These are phyloP conservation scores for Infundibulicybe gibba DNA, from an alignment of 768 basidiomycete genomes.

Conservation along the genomic window DNA sequence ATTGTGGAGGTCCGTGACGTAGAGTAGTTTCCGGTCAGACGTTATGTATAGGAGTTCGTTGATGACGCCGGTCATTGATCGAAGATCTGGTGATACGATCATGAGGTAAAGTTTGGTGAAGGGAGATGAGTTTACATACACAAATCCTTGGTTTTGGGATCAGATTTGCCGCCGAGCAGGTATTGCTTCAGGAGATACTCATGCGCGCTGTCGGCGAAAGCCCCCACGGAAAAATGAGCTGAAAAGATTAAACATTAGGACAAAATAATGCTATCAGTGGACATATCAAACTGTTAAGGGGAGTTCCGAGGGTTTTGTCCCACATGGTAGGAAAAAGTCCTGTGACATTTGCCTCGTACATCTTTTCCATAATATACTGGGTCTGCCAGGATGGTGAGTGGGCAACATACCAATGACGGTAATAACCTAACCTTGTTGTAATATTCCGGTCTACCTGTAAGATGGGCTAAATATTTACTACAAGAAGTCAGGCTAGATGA, in stretches of 20 bases:
- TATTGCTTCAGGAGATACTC: slow-evolving; percentile 73
- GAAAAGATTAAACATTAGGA: slow-evolving; percentile 8
- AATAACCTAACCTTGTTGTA: slow-evolving; percentile 34
- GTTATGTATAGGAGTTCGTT: slow-evolving; percentile 53
- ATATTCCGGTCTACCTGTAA: slow-evolving; percentile 67
- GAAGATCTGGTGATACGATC: slow-evolving; percentile 38
- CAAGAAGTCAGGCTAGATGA: slow-evolving; percentile 7
- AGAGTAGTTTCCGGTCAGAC: slow-evolving; percentile 49
- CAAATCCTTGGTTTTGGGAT: slow-evolving; percentile 47
- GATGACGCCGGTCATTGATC: slow-evolving; percentile 46
- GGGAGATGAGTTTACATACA: slow-evolving; percentile 43
- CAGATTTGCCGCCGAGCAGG: slow-evolving; percentile 51
- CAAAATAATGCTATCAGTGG: not conserved
- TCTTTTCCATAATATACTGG: slow-evolving; percentile 43
- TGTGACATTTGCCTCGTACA: slow-evolving; percentile 38
- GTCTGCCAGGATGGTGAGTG: slow-evolving; percentile 30
- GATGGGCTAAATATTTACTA: slow-evolving; percentile 75
- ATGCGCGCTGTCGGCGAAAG: slow-evolving; percentile 60
- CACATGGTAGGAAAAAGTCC: slow-evolving; percentile 58
- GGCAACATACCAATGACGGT: not conserved
- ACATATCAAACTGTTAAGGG: slow-evolving; percentile 35
- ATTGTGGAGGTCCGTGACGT: slow-evolving; percentile 42
- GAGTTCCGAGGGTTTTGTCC: slow-evolving; percentile 40
- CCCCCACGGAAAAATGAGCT: slow-evolving; percentile 49
- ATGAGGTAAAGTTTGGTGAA: slow-evolving; percentile 25